phyloP scores from a whole-genome alignment of 2,329 filamentous ascomycete genomes.

The Penicillium sp. region DNA sequence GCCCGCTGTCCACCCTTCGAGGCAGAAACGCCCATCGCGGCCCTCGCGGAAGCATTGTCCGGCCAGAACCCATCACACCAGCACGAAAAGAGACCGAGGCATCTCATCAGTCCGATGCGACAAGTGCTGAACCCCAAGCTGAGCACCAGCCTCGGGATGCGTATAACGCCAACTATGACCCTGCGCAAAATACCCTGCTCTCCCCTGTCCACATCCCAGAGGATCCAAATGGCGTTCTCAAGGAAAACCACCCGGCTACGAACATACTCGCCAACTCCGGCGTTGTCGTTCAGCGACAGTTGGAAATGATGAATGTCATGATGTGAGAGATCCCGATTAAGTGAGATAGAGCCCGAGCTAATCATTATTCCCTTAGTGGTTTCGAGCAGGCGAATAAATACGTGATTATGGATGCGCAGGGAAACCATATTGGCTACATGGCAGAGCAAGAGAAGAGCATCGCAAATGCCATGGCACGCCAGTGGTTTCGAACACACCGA shows the following conservation, averaged over 20 bases:
- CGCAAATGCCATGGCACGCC: slow-evolving; percentile 59
- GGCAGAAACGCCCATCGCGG: slow-evolving; percentile 30
- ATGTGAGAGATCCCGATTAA: slow-evolving; percentile 41
- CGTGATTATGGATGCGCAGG: slow-evolving; percentile 66
- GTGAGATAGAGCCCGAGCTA: slow-evolving; percentile 3
- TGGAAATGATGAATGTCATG: slow-evolving; percentile 70
- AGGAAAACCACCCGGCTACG: slow-evolving; percentile 61
- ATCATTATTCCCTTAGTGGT: slow-evolving; percentile 42
- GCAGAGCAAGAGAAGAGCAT: slow-evolving; percentile 66
- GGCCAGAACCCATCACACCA: slow-evolving; percentile 27
- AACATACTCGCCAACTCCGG: slow-evolving; percentile 64
- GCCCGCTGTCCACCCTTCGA: slow-evolving; percentile 33
- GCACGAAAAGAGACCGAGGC: slow-evolving; percentile 7
- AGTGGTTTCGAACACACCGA: slow-evolving; percentile 65
- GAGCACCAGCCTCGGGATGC: slow-evolving; percentile 35
- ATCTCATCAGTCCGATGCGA: slow-evolving; percentile 9
- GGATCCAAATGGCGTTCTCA: slow-evolving; percentile 63
- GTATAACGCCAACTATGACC: slow-evolving; percentile 46
- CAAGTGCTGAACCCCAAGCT: slow-evolving; percentile 10
- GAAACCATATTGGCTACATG: slow-evolving; percentile 67
- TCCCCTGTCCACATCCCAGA: slow-evolving; percentile 65
- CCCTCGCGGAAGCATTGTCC: slow-evolving; percentile 35
- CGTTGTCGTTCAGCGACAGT: slow-evolving; percentile 64
- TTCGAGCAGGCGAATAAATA: slow-evolving; percentile 71
- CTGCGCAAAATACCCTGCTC: slow-evolving; percentile 55